These are phyloP conservation scores for Lathyrus sativus DNA, from an alignment of 306 rosid species.

Conservation along the genomic window DNA sequence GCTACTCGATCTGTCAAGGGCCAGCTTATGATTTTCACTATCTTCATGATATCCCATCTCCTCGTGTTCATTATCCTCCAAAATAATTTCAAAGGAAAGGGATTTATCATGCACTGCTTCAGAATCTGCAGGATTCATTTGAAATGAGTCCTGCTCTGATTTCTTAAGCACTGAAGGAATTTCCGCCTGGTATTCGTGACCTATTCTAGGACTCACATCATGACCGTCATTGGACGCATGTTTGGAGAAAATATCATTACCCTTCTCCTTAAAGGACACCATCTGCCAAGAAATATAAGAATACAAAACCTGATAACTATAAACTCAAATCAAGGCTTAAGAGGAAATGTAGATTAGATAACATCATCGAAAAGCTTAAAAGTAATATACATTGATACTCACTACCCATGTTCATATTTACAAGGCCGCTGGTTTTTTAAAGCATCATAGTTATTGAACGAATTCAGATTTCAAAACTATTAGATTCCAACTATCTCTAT, in stretches of 20 bases:
- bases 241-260: constrained; percentile 44
- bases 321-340: neutral
- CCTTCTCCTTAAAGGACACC: constrained; percentile 41
- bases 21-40: neutral
- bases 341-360: constrained; percentile 16
- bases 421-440: constrained; percentile 3
- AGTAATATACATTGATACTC: no score
- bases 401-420: constrained; percentile 3
- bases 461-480: neutral
- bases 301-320: neutral
- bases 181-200: constrained; percentile 65
- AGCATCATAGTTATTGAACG: neutral
- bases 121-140: constrained; percentile 45
- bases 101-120: neutral
- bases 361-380: constrained; percentile 23
- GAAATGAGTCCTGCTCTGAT: constrained; percentile 44
- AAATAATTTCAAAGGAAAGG: neutral
- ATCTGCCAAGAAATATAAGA: constrained; percentile 47
- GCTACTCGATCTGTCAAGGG: constrained; percentile 47
- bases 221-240: constrained; percentile 41
- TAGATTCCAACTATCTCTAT: neutral
- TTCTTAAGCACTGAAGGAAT: constrained; percentile 57
- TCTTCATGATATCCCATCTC: constrained; percentile 16
- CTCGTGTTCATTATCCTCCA: neutral
- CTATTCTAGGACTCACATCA: constrained; percentile 57